Evolutionary conservation across 2,329 filamentous ascomycete genomes (phyloP), one percentile per base, ranked within the genome.

Genomic region (Hypocrella siamensis): DNA sequence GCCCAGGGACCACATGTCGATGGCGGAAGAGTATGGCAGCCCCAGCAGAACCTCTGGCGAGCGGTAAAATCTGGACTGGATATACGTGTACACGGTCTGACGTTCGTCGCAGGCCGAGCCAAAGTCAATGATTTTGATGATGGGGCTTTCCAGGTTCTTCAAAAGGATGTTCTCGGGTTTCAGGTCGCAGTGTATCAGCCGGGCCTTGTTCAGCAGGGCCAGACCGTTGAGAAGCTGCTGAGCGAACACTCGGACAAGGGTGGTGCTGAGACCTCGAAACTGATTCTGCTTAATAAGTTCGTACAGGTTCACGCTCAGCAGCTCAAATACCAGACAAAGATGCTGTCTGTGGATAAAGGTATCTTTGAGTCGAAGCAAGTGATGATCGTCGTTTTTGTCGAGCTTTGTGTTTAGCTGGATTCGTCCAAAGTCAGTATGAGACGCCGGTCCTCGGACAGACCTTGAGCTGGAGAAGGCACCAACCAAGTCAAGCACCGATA

Each of bases 91-190:
- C 18, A 98, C 90, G 1, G 90, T 98, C 54, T 98, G 90, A 31
- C 90, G 77, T 58, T 98, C 90, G 53, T 98, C 90, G 54, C 90
- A 98, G 11, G 90, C 90, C 24, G 90, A 98, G 27, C 90, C 90
- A 51, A 98, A 98, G 65, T 98, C 90, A 53, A 98, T 98, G 48
- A 98, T 94, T 57, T 98, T 98, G 68, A 98, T 98, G 43, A 98
- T 96, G 3, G 90, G 90, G 47, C 88, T 96, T 54, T 98, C 90
- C 26, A 98, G 74, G 51, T 98, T 98, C 57, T 98, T 98, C 33
- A 98, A 65, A 27, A 98, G 60, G 35, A 98, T 98, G 46, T 98
- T 98, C 56, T 98, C 90, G 1, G 90, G 90, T 53, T 98, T 98
- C 52, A 98, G 55, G 65, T 98, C 90, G 56, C 90, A 98, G 56